A percentile compares a stretch with the other conserved stretches of the same genome.
These are phyloP conservation scores for Venturia nashicola DNA, from an alignment of 2,329 filamentous ascomycete species.

Conservation along the genomic window DNA sequence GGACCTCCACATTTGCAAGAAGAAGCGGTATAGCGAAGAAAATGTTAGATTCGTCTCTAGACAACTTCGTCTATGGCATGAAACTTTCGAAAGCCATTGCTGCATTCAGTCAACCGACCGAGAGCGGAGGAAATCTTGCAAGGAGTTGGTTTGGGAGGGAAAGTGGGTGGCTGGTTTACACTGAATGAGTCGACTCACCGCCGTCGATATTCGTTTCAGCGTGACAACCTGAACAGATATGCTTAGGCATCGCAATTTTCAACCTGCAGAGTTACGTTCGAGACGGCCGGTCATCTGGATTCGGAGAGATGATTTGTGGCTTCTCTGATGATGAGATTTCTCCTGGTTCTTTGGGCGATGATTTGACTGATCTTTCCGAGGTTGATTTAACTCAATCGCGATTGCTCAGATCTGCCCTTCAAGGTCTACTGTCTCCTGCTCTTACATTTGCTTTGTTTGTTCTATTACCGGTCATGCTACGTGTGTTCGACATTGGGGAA, in stretches of 20 bases:
- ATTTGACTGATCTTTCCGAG: slow-evolving; percentile 45
- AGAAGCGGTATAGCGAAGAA: slow-evolving; percentile 44
- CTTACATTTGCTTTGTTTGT: slow-evolving; percentile 66
- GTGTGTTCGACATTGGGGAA: slow-evolving; percentile 37
- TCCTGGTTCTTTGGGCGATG: slow-evolving; percentile 47
- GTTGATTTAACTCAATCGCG: slow-evolving; percentile 73
- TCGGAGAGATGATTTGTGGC: slow-evolving; percentile 75
- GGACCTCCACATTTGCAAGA: slow-evolving; percentile 46
- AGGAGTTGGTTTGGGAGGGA: slow-evolving; percentile 43
- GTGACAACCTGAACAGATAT: slow-evolving; percentile 37
- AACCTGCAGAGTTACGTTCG: slow-evolving; percentile 76
- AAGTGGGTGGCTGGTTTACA: slow-evolving; percentile 48
- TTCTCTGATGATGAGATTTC: slow-evolving; percentile 88
- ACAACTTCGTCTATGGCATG: slow-evolving; percentile 43
- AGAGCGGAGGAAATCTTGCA: slow-evolving; percentile 45
- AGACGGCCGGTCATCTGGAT: slow-evolving; percentile 87
- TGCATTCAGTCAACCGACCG: slow-evolving; percentile 56
- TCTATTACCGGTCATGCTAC: slow-evolving; percentile 69
- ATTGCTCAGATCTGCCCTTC: slow-evolving; percentile 53
- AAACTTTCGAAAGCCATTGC: slow-evolving; percentile 40
- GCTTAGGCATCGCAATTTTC: slow-evolving; percentile 76
- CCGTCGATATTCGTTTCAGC: too few species aligned
- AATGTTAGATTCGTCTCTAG: slow-evolving; percentile 43
- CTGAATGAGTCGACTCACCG: background rate
- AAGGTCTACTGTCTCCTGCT: slow-evolving; percentile 74